Base-by-base conservation (phyloP, 495 filamentous ascomycete genomes). In the Pseudevernia furfuracea region DNA sequence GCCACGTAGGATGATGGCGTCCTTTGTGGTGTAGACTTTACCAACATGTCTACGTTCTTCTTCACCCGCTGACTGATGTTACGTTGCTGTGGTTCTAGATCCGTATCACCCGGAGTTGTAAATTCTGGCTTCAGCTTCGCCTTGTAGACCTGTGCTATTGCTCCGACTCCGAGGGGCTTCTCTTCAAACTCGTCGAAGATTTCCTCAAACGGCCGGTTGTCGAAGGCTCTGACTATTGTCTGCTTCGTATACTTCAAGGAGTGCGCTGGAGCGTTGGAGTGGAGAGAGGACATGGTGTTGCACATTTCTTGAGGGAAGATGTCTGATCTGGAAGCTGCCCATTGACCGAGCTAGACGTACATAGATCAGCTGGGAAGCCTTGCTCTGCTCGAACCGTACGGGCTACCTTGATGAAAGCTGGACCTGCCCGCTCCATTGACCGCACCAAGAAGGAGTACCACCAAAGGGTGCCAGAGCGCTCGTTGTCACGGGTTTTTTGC, bases 151-250 rank as follows among this genome's bases (percentile, higher is more conserved):
- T 99, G 95, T 21, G 95, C 95, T 71, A 99, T 97, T 19, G 95
- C 94, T 30, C 95, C 95, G 6, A 97, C 93, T 17, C 95, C 95
- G 3, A 99, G 76, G 0, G 95, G 94, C 61, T 84, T 84, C 73
- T 95, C 90, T 30, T 96, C 80, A 69, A 99, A 99, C 72, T 97
- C 95, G 36, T 96, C 92, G 68, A 99, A 99, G 36, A 99, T 97
- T 7, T 96, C 89, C 30, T 91, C 85, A 60, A 97, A 96, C 3
- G 75, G 73, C 43, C 87, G 76, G 3, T 89, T 89, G 63, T 85
- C 83, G 70, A 99, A 99, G 2, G 95, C 93, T 48, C 84, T 83
- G 59, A 78, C 75, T 32, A 99, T 85, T 30, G 83, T 96, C 53
- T 79, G 79, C 71, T 91, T 93, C 11, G 95, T 97, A 43, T 82